Evolutionary conservation across 2,329 filamentous ascomycete species (phyloP).

Genomic region (Phoma herbarum): DNA sequence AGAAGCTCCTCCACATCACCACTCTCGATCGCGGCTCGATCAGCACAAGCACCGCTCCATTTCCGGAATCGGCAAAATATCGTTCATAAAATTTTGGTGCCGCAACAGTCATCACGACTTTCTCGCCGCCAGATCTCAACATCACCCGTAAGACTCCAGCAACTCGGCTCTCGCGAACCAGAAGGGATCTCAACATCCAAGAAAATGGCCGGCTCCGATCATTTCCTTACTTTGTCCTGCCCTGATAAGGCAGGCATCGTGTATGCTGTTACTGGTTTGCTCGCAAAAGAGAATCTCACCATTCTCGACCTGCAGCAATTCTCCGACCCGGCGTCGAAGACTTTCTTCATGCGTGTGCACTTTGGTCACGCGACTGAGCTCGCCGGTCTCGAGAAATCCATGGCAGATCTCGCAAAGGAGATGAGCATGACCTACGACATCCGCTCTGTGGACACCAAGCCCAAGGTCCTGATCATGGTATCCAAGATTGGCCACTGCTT

Average conservation of each 20-base stretch:
- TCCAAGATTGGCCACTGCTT: constrained; percentile 89
- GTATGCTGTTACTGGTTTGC: constrained; percentile 80
- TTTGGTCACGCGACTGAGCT: constrained; percentile 69
- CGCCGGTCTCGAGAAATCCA: constrained; percentile 60
- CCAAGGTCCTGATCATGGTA: constrained; percentile 84
- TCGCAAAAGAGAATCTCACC: constrained; percentile 77
- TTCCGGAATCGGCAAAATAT: constrained; percentile 45
- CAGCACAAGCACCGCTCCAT: constrained; percentile 28
- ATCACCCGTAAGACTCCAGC: constrained; percentile 27
- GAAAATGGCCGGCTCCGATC: constrained; percentile 44
- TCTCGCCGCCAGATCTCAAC: constrained; percentile 32
- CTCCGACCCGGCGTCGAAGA: constrained; percentile 75
- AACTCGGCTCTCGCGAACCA: constrained; percentile 32
- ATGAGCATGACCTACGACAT: constrained; percentile 77
- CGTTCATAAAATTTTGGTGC: constrained; percentile 40
- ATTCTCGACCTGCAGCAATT: constrained; percentile 88
- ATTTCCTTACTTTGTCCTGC: constrained; percentile 77
- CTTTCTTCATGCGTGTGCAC: constrained; percentile 90
- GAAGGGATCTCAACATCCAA: constrained; percentile 39
- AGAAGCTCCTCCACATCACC: constrained; percentile 28
- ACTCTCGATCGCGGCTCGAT: constrained; percentile 26
- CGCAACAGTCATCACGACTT: constrained; percentile 31
- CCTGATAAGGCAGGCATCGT: constrained; percentile 87
- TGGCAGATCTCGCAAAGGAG: constrained; percentile 68
- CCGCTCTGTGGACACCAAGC: constrained; percentile 72